Conservation (phyloP, 345 rosid species). For the Salix caprea region DNA sequence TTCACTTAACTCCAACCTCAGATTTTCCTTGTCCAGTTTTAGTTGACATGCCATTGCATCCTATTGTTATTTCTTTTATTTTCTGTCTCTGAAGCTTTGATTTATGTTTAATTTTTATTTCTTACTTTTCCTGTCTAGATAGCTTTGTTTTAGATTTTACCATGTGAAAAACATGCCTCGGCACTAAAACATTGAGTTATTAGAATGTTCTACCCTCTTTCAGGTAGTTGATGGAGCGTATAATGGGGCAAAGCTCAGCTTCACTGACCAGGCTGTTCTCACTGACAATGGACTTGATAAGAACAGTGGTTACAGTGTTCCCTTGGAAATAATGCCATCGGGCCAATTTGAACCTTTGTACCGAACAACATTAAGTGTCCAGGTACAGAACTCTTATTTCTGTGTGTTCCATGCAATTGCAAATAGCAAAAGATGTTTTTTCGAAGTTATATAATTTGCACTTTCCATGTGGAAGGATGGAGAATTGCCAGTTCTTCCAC, state of each 20-base stretch:
- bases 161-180: not conserved
- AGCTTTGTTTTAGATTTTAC: not conserved
- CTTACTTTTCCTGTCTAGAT: not conserved
- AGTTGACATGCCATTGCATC: not conserved
- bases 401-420: not conserved
- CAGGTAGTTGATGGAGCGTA: constrained; percentile 81
- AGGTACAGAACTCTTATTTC: constrained; percentile 36
- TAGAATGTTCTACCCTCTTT: not conserved
- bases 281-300: constrained; percentile 52
- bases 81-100: not conserved
- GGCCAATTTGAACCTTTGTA: constrained; percentile 95
- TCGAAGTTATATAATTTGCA: not conserved
- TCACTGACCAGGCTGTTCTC: constrained; percentile 68
- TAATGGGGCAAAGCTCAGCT: constrained; percentile 57
- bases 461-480: constrained; percentile 56
- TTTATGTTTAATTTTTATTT: not conserved
- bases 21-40: not conserved
- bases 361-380: constrained; percentile 64
- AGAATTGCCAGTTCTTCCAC: constrained; percentile 82
- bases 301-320: constrained; percentile 54
- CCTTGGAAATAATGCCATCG: constrained; percentile 81
- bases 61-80: not conserved
- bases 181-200: constrained; percentile 1
- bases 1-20: not conserved
- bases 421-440: not conserved